Percentiles rank a stretch among this genome's conserved stretches.
Conservation (phyloP, 768 basidiomycete species). For the Botryobasidium botryosum region DNA sequence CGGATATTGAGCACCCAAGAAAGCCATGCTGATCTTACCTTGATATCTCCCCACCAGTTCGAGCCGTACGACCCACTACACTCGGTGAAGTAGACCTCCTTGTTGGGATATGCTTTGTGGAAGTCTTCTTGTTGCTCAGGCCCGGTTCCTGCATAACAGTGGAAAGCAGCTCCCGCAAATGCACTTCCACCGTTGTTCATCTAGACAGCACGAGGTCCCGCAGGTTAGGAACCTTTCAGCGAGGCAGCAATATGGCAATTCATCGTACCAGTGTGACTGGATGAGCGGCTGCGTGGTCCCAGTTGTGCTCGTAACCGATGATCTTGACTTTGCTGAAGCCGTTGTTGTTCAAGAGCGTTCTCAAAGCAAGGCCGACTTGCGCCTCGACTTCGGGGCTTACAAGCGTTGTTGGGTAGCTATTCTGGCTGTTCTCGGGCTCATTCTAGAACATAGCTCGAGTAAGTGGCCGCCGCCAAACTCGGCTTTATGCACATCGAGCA, state of each 20-base stretch:
- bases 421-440: slow-evolving; percentile 34
- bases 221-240: neutral
- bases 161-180: slow-evolving; percentile 44
- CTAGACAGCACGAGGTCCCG: too few species aligned
- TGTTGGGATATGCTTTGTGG: slow-evolving; percentile 6
- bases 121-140: slow-evolving; percentile 38
- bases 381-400: slow-evolving; percentile 41
- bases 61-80: slow-evolving; percentile 3
- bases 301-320: slow-evolving; percentile 60
- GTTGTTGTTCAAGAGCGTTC: slow-evolving; percentile 43
- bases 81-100: slow-evolving; percentile 6
- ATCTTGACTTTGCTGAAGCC: slow-evolving; percentile 42
- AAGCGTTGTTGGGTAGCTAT: slow-evolving; percentile 48
- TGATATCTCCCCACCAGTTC: slow-evolving; percentile 13
- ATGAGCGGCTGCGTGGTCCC: slow-evolving; percentile 32
- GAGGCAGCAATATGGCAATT: neutral
- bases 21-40: slow-evolving; percentile 39
- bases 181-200: slow-evolving; percentile 9
- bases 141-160: slow-evolving; percentile 48
- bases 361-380: slow-evolving; percentile 36
- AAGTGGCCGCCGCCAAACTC: neutral
- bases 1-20: slow-evolving; percentile 47
- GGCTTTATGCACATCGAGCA: neutral
- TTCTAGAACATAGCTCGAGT: slow-evolving; percentile 25
- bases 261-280: neutral